Conservation (phyloP, 257 asterid genomes). For the Capsicum pubescens region DNA sequence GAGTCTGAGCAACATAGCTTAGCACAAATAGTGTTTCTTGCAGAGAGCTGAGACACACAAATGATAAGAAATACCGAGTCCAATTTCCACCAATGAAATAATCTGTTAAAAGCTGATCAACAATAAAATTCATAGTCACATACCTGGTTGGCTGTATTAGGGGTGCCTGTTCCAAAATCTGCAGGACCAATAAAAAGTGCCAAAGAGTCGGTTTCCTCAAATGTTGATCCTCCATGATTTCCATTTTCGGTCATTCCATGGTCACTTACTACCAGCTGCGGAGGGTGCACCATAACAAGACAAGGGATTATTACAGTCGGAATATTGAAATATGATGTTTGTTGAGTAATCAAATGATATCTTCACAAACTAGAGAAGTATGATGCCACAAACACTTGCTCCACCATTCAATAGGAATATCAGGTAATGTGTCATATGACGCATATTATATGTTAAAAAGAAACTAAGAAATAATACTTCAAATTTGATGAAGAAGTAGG, state of each 20-base stretch:
- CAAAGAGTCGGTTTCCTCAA: slow-evolving; percentile 88
- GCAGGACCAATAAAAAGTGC: slow-evolving; percentile 72
- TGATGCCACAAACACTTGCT: neutral
- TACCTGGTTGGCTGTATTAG: slow-evolving; percentile 73
- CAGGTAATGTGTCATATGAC: neutral
- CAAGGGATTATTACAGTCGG: neutral
- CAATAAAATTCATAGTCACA: slow-evolving; percentile 1
- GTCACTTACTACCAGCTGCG: slow-evolving; percentile 85
- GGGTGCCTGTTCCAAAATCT: slow-evolving; percentile 40
- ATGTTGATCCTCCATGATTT: slow-evolving; percentile 92
- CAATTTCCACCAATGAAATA: neutral
- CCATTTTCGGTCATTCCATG: slow-evolving; percentile 96
- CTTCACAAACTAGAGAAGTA: neutral
- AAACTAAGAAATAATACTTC: neutral
- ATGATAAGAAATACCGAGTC: slow-evolving; percentile 3
- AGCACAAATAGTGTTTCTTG: neutral
- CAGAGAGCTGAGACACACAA: neutral
- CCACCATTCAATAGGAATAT: slow-evolving; percentile 1
- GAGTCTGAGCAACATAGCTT: neutral
- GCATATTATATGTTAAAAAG: neutral
- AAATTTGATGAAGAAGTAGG: neutral
- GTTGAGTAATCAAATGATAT: slow-evolving; percentile 22
- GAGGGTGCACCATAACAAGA: slow-evolving; percentile 35
- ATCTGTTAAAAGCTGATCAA: neutral
- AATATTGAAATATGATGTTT: neutral